phyloP scores from a whole-genome alignment of 148 eudicot genomes.

The Simmondsia chinensis region DNA sequence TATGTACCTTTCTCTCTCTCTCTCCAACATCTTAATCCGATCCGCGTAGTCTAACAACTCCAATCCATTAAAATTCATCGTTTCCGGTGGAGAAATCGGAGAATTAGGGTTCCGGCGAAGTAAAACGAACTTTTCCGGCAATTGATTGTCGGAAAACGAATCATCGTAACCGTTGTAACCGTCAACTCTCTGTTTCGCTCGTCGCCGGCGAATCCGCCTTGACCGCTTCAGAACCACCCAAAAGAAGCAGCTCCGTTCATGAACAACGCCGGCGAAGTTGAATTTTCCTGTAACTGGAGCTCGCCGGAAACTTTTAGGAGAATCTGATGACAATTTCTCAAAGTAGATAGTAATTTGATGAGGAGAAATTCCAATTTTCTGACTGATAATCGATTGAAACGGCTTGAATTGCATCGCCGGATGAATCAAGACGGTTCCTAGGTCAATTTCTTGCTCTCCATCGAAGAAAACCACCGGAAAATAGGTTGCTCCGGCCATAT shows the following conservation, averaged over 20 bases:
- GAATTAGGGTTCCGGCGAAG: conserved; percentile 12
- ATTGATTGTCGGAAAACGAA: no score
- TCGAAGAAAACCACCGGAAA: conserved; percentile 57
- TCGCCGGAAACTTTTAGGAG: no score
- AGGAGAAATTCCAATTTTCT: conserved; percentile 53
- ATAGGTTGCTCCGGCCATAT: conserved; percentile 5
- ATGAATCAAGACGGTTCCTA: conserved; percentile 31
- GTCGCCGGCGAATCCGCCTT: conserved; percentile 28
- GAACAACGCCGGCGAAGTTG: conserved; percentile 28
- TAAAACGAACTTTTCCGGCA: conserved; percentile 17
- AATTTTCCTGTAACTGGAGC: conserved; percentile 46
- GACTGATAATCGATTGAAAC: conserved; percentile 38
- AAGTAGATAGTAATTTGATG: conserved; percentile 62
- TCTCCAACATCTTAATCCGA: conserved; percentile 17
- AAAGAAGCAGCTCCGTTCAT: conserved; percentile 18
- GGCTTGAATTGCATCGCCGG: conserved; percentile 39
- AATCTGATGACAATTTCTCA: no score
- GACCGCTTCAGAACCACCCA: conserved; percentile 49
- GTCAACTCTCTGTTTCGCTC: conserved; percentile 3
- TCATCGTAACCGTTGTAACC: no score
- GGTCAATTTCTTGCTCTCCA: conserved; percentile 48
- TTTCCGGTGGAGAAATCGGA: not conserved
- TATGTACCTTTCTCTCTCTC: conserved; percentile 24
- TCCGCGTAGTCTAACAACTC: conserved; percentile 6
- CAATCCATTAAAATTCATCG: not conserved